Evolutionary conservation across 306 rosid species (phyloP), one percentile per base, ranked within the genome.

Genomic region (Argentina anserina): DNA sequence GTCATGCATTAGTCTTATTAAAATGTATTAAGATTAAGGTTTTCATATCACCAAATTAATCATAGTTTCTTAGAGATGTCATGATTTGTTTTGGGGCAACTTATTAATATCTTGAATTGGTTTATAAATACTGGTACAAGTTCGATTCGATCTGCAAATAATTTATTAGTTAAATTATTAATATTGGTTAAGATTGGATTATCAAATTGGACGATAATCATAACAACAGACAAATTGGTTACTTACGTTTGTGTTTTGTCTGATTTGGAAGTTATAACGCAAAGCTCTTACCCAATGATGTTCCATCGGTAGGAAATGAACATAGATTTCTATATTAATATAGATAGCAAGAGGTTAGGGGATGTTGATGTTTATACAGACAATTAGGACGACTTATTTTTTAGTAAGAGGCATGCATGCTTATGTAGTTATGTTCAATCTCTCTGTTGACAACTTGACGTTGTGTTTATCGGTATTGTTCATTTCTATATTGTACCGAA

Each of bases 161-260:
- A 11, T 21, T 23, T 70, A 9, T 40, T 23, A 9, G 12, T 37
- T 20, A 59, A 7, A 40, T 28, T 40, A 33, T 28, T 28, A 7
- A 18, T 33, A 37, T 71, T 71, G 50, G 81, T 66, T 82, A 64
- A 55, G 80, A 72, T 66, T 37, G 50, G 28, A 49, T 71, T 71
- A 40, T 82, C 81, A 53, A 23, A 69, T 71, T 49, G 81, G 67
- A 60, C 61, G 26, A 61, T 33, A 25, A 71, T 71, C 40, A 73
- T n/a, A 46, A 29, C 47, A 67, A 29, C 68, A 45, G 59, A 31
- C 36, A 41, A 60, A 47, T 66, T 56, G 59, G 20, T 5, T n/a
- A n/a, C 21, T 25, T 26, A 73, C 52, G 81, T 58, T 55, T 55
- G 45, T 67, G 33, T 25, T 11, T 11, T 21, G 65, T 33, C 13